A percentile compares a stretch with the other conserved stretches of the same genome.
These are phyloP conservation scores for Aspergillus felis DNA, from an alignment of 2,329 filamentous ascomycete species.

Conservation along the genomic window DNA sequence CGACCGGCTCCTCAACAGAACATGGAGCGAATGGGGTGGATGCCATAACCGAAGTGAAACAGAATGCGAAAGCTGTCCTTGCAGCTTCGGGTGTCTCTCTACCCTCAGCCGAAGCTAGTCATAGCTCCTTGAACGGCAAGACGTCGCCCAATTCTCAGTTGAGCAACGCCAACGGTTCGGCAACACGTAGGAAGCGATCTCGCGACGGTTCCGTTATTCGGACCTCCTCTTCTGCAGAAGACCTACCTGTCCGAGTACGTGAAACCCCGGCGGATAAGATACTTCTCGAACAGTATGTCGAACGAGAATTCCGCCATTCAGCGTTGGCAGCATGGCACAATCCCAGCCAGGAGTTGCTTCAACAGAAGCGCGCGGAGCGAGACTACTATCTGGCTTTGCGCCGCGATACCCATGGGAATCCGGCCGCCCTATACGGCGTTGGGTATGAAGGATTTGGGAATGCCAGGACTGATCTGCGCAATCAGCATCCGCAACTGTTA, in stretches of 20 bases:
- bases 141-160: slow-evolving; percentile 22
- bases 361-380: slow-evolving; percentile 62
- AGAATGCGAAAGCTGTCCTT: slow-evolving; percentile 57
- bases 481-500: slow-evolving; percentile 63
- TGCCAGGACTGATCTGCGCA: slow-evolving; percentile 69
- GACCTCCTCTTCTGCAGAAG: slow-evolving; percentile 31
- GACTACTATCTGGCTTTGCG: slow-evolving; percentile 66
- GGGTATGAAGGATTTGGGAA: slow-evolving; percentile 91
- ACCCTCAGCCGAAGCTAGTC: slow-evolving; percentile 23
- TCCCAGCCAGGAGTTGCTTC: slow-evolving; percentile 55
- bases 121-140: slow-evolving; percentile 27
- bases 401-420: slow-evolving; percentile 55
- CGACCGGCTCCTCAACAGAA: slow-evolving; percentile 19
- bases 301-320: slow-evolving; percentile 59
- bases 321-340: slow-evolving; percentile 51
- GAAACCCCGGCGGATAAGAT: slow-evolving; percentile 47
- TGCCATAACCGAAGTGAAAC: slow-evolving; percentile 56
- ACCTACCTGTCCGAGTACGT: slow-evolving; percentile 32
- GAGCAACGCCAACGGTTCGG: slow-evolving; percentile 47
- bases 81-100: slow-evolving; percentile 46
- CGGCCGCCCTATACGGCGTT: slow-evolving; percentile 58
- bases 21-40: slow-evolving; percentile 33
- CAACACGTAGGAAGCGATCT: slow-evolving; percentile 55
- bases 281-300: slow-evolving; percentile 61
- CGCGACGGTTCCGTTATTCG: slow-evolving; percentile 55